Conservation (phyloP, 208 protist genomes). For the Trypanosoma congolense region DNA sequence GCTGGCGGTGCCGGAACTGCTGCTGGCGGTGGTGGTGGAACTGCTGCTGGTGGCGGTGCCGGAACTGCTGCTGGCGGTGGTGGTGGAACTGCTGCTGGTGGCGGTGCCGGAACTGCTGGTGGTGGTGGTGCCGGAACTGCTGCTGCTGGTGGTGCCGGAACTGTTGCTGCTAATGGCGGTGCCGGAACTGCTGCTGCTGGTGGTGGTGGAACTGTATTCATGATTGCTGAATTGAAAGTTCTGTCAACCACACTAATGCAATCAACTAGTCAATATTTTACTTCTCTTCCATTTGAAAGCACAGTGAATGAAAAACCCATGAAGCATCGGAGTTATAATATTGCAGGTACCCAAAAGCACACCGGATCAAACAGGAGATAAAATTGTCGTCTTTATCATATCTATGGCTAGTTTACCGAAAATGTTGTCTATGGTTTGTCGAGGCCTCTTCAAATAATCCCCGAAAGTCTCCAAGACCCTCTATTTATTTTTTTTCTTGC, state of each 20-base stretch:
- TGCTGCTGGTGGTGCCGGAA: background rate
- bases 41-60: background rate
- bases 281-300: no score
- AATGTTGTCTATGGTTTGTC: background rate
- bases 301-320: no score
- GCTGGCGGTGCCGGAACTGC: conserved; percentile 24
- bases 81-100: background rate
- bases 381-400: conserved; percentile 11
- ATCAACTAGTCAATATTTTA: no score
- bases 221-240: no score
- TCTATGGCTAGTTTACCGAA: background rate
- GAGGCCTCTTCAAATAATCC: no score
- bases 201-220: conserved; percentile 12
- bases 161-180: conserved; percentile 4
- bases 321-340: no score
- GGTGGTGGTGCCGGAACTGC: background rate
- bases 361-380: no score
- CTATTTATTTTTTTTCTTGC: conserved; percentile 9
- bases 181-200: conserved; percentile 4
- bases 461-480: background rate
- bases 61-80: no score
- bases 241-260: no score
- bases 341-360: no score
- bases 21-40: conserved; percentile 23
- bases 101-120: conserved; percentile 1